Conservation (phyloP, 1,284 basidiomycete species). For the Psilocybe mexicana region DNA sequence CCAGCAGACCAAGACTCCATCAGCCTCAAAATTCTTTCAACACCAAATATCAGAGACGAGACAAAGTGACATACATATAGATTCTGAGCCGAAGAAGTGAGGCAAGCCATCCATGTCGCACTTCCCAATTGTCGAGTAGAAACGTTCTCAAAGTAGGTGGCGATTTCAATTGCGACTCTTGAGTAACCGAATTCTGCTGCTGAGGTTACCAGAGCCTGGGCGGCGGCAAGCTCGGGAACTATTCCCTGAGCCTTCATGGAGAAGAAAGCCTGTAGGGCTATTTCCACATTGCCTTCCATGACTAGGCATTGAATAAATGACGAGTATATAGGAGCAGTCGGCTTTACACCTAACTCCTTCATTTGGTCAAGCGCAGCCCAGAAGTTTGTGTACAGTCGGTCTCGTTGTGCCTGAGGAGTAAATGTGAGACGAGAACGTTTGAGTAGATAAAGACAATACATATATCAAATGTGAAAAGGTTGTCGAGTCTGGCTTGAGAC, state of each 20-base stretch:
- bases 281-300: constrained; percentile 56
- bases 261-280: constrained; percentile 56
- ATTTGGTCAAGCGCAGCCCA: constrained; percentile 44
- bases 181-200: constrained; percentile 52
- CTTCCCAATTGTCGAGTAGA: constrained; percentile 53
- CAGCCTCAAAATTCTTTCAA: constrained; percentile 37
- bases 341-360: constrained; percentile 46
- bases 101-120: constrained; percentile 59
- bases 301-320: constrained; percentile 52
- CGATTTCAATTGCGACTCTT: constrained; percentile 70
- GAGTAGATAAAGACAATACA: constrained; percentile 37
- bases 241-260: constrained; percentile 46
- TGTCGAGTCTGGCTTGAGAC: constrained; percentile 54
- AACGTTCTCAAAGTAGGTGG: constrained; percentile 53
- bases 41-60: not conserved
- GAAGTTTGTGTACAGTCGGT: constrained; percentile 33
- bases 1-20: constrained; percentile 71
- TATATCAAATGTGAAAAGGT: constrained; percentile 67
- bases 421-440: not conserved
- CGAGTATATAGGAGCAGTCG: constrained; percentile 54
- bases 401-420: constrained; percentile 37
- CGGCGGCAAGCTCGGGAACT: constrained; percentile 48
- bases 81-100: constrained; percentile 55
- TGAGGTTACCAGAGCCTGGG: constrained; percentile 48
- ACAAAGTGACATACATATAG: constrained; percentile 56